These are phyloP conservation scores for Penicillium sp. DNA, from an alignment of 2,329 filamentous ascomycete species.

Conservation along the genomic window DNA sequence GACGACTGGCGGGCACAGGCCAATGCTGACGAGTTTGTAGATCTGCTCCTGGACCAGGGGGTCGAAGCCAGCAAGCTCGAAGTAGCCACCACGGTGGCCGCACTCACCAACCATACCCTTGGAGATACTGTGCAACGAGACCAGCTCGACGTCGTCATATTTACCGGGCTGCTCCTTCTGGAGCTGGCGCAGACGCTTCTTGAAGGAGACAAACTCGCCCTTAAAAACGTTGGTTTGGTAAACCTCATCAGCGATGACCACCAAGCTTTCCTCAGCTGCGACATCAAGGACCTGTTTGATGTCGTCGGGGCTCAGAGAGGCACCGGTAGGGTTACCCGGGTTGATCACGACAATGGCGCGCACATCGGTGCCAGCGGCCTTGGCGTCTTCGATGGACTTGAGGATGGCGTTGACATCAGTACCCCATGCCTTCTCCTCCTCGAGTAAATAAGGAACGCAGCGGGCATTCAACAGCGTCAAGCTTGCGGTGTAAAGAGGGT, in stretches of 20 bases:
- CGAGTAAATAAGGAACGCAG: conserved; percentile 89
- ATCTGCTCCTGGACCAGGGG: conserved; percentile 82
- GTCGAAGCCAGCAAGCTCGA: conserved; percentile 90
- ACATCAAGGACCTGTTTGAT: conserved; percentile 83
- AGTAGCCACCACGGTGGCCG: conserved; percentile 95
- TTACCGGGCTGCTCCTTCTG: conserved; percentile 70
- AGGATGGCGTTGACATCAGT: conserved; percentile 80
- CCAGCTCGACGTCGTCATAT: conserved; percentile 84
- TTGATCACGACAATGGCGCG: conserved; percentile 97
- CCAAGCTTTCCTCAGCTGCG: conserved; percentile 77
- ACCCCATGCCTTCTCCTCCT: conserved; percentile 82
- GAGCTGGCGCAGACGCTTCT: conserved; percentile 75
- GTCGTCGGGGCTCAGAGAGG: conserved; percentile 73
- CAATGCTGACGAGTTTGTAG: conserved; percentile 98
- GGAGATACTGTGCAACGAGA: conserved; percentile 86
- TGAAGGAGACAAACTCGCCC: conserved; percentile 94
- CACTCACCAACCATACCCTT: conserved; percentile 99
- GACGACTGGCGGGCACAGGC: conserved; percentile 90
- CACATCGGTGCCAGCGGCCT: conserved; percentile 75
- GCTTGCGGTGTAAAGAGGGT: conserved; percentile 94
- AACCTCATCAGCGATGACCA: conserved; percentile 93
- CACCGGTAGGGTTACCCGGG: conserved; percentile 94
- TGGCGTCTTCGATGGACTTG: conserved; percentile 69
- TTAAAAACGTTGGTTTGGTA: conserved; percentile 99
- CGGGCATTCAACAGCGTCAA: conserved; percentile 79